Evolutionary conservation across 371 early-diverging fungal genomes (phyloP).

Genomic region (Nematocida sp.): DNA sequence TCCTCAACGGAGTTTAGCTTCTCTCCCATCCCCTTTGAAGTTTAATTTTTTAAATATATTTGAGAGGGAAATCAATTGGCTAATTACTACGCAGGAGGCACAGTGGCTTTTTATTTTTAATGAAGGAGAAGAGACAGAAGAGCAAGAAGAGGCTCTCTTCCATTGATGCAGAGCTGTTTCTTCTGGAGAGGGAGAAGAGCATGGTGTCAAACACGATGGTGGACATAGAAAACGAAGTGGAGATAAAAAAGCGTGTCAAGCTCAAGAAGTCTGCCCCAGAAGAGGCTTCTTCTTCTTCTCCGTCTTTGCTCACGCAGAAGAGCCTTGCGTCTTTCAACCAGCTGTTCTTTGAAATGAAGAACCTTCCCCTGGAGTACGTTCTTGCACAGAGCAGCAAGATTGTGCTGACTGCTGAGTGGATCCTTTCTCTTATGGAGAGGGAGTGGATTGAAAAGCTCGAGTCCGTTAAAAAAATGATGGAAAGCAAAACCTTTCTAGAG

Average conservation of each 20-base stretch:
- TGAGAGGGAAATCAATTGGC: conserved; percentile 33
- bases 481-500: conserved; percentile 14
- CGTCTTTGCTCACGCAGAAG: not conserved
- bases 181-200: conserved; percentile 39
- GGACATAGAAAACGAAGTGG: conserved; percentile 21
- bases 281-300: not conserved
- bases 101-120: not conserved
- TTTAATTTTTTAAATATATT: conserved; percentile 45
- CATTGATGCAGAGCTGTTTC: conserved; percentile 25
- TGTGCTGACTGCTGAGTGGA: conserved; percentile 41
- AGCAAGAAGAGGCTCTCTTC: not conserved
- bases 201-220: conserved; percentile 12
- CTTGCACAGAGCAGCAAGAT: conserved; percentile 39
- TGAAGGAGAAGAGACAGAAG: conserved; percentile 9
- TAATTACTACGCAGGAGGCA: not conserved
- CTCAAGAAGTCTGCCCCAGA: not conserved
- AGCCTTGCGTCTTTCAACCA: not conserved
- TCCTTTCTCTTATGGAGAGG: conserved; percentile 18
- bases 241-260: conserved; percentile 29
- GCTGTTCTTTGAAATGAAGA: conserved; percentile 27
- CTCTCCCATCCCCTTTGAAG: conserved; percentile 27
- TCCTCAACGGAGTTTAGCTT: not conserved
- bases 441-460: conserved; percentile 2
- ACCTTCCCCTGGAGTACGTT: conserved; percentile 38
- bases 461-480: conserved; percentile 6